These are phyloP conservation scores for Symmetrospora coprosmae DNA, from an alignment of 768 basidiomycete species.

Conservation along the genomic window DNA sequence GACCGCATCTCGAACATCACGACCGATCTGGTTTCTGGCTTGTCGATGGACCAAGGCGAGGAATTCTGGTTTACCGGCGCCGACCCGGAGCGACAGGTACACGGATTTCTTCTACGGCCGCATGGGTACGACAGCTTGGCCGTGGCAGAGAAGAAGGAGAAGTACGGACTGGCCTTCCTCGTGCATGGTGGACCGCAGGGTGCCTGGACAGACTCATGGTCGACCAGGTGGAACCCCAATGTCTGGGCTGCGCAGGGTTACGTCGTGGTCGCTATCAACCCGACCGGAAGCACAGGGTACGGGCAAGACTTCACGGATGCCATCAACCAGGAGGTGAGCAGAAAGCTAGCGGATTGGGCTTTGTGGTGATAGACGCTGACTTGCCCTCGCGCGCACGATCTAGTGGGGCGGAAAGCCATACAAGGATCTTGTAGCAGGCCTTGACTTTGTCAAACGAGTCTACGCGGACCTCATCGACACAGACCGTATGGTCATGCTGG, in stretches of 20 bases:
- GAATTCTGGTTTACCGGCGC: conserved; percentile 86
- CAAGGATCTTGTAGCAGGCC: conserved; percentile 38
- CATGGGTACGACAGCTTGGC: conserved; percentile 51
- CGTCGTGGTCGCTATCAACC: conserved; percentile 73
- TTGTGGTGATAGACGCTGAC: too few relatives aligned
- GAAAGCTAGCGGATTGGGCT: neutral
- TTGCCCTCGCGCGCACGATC: too few relatives aligned
- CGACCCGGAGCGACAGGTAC: conserved; percentile 50
- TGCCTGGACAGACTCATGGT: conserved; percentile 85
- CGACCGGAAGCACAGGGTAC: conserved; percentile 64
- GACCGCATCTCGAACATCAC: conserved; percentile 51
- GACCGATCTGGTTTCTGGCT: conserved; percentile 45
- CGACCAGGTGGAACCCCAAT: conserved; percentile 71
- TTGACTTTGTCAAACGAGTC: conserved; percentile 32
- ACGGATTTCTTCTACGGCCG: conserved; percentile 74
- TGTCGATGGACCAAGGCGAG: conserved; percentile 51
- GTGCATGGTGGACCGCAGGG: conserved; percentile 40
- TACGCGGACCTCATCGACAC: conserved; percentile 39
- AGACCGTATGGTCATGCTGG: conserved; percentile 45
- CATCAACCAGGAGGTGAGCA: conserved; percentile 30
- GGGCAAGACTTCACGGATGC: conserved; percentile 20
- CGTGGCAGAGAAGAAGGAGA: conserved; percentile 43
- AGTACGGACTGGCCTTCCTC: conserved; percentile 63
- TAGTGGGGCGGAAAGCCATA: conserved; percentile 39
- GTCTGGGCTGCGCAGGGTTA: conserved; percentile 81